Base-by-base conservation (phyloP, 805 yeast genomes). In the Zygotorulaspora danielsina region DNA sequence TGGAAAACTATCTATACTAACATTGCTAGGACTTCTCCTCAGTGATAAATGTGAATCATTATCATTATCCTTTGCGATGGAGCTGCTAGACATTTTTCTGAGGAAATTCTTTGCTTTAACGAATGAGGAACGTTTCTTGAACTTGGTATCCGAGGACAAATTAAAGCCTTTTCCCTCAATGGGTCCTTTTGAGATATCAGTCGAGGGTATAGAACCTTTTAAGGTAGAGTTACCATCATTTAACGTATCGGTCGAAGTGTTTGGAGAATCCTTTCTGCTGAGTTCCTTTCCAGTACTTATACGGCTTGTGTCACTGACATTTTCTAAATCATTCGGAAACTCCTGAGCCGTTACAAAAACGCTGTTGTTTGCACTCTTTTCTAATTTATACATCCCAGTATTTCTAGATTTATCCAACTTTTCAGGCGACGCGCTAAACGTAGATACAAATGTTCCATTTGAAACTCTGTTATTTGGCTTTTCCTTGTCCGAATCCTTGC, bases 341-440 rank as follows among this genome's bases (percentile, higher is more conserved):
- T 59, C 63, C 25, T 53, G 51, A 2, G 64, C 64, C 4, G 64
- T 60, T 3, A 55, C 53, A 32, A 49, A 60, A 6, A 40, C 54
- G 18, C 31, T 27, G 6, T 49, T 52, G 30, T 54, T 54, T 6
- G 60, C 54, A 5, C 56, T 41, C 24, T 54, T 50, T n/a, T 58
- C 60, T 21, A 57, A 41, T 36, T 48, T 42, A 32, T 57, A 57
- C 32, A 57, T 37, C 11, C 53, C 53, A 3, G 58, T 50, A 11
- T 54, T 32, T 19, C 45, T 49, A 11, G 54, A 42, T 9, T 46
- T 44, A 15, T 40, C 43, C 6, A 42, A 41, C 32, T 56, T 57
- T 4, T 32, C 28, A 2, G 55, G 56, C 2, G 61, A 50, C 16
- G 50, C 53, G 29, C 60, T 57, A 4, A 58, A 44, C 2, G 55